Base-by-base conservation (phyloP, 768 basidiomycete genomes). In the Hydnomerulius pinastri region DNA sequence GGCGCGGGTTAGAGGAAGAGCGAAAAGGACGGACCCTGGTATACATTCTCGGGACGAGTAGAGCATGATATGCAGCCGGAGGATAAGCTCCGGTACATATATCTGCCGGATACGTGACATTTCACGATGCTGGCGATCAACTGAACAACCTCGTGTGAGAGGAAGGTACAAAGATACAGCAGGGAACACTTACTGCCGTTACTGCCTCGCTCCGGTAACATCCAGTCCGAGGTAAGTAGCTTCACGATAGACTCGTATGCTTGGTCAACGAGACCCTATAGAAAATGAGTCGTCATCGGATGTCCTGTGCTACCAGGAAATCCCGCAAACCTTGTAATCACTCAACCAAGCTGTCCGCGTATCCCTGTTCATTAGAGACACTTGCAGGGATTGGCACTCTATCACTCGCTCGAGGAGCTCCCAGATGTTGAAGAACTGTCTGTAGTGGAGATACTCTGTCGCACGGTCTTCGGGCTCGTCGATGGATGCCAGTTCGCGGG, bases 51-150 rank as follows among this genome's bases (percentile, higher is more conserved):
- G 73, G 5, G 92, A 91, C 28, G 75, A 70, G 51, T 82, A 78
- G 9, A 98, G 71, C 43, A 87, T 71, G 37, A 79, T 74, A 61
- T 98, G 94, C 2, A 98, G 72, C 18, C 92, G 83, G 55, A 98
- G 77, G 58, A 98, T 82, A 18, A 98, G 77, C 64, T 97, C 93
- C 0, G 94, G 96, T 21, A 97, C 75, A 67, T 87, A 95, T 25
- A 95, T 83, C 60, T 93, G 86, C 35, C 94, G 83, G 44, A 96
- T 87, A n/a, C 87, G 82, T 11, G 80, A 71, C 39, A 96, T 78
- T 54, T 95, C 91, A 18, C 74, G 73, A 20, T 74, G 75, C 23
- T 87, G 77, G 6, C 77, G 77, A 41, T 84, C 79, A 35, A 69
- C 81, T 79, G 4, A 38, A n/a, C 2, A 18, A 15, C 8, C 1